Conservation (phyloP, 176 grass and related monocot genomes). For the Pontederia crassipes region DNA sequence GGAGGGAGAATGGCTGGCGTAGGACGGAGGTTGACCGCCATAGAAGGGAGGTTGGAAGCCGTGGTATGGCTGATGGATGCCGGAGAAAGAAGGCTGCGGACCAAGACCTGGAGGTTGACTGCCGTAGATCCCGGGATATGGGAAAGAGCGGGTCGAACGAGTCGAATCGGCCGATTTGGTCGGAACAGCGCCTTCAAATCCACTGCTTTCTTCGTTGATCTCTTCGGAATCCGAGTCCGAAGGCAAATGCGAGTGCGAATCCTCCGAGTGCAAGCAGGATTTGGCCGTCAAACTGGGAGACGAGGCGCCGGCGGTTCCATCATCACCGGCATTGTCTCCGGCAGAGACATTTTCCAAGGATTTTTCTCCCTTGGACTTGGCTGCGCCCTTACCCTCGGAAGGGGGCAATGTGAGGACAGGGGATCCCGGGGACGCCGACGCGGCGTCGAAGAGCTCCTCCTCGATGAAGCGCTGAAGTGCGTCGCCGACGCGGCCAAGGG, state of each 20-base stretch:
- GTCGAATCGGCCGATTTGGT: constrained; percentile 18
- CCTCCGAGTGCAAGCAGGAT: constrained; percentile 21
- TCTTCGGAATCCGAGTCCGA: constrained; percentile 11
- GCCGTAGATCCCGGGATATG: neutral
- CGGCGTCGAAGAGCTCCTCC: constrained; percentile 36
- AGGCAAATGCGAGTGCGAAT: neutral
- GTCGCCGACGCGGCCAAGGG: constrained; percentile 63
- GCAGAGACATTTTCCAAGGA: neutral
- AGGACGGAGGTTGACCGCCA: no score
- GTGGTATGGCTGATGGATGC: neutral
- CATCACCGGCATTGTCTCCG: neutral
- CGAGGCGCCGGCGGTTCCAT: constrained; percentile 10
- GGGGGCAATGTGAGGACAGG: constrained; percentile 71
- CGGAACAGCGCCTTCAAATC: constrained; percentile 1
- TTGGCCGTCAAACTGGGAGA: constrained; percentile 26
- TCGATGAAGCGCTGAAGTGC: constrained; percentile 62
- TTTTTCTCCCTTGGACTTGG: neutral
- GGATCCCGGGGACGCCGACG: constrained; percentile 26
- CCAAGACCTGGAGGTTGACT: neutral
- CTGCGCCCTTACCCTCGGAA: constrained; percentile 17
- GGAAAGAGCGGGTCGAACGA: constrained; percentile 22
- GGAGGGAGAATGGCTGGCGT: no score
- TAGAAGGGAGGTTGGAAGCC: neutral
- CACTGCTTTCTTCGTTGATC: constrained; percentile 3
- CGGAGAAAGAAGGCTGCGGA: neutral